Percentiles rank a stretch among this genome's conserved stretches.
Evolutionary conservation across 257 asterid species (phyloP).

Genomic region (Solanum appendiculatum): DNA sequence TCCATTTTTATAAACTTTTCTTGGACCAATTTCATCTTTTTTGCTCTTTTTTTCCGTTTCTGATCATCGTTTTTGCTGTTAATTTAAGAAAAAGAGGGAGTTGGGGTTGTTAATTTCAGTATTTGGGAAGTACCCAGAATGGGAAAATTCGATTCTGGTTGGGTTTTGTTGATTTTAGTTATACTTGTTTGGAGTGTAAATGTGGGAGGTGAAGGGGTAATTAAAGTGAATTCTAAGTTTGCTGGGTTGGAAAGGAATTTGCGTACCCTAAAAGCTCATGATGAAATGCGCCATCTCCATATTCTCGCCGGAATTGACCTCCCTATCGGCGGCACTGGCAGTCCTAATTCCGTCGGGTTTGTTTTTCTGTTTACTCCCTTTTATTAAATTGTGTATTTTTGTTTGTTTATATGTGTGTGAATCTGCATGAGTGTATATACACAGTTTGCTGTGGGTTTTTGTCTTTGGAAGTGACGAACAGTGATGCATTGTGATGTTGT

Average conservation of each 20-base stretch:
- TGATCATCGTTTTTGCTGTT: neutral
- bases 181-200: neutral
- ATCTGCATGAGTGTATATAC: neutral
- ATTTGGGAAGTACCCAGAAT: neutral
- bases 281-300: slow-evolving; percentile 67
- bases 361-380: neutral
- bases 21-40: neutral
- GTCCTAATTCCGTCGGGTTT: slow-evolving; percentile 88
- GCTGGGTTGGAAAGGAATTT: slow-evolving; percentile 61
- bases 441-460: neutral
- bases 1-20: neutral
- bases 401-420: neutral
- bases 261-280: slow-evolving; percentile 79
- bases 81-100: neutral
- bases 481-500: neutral
- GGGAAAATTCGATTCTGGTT: neutral
- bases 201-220: slow-evolving; percentile 22
- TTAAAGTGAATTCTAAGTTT: slow-evolving; percentile 70
- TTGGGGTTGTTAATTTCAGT: neutral
- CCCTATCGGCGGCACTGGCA: slow-evolving; percentile 93
- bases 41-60: neutral
- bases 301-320: slow-evolving; percentile 89
- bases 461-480: neutral
- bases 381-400: neutral
- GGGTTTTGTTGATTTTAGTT: neutral